Conservation (phyloP, 768 basidiomycete genomes). For the Leccinum subgranulosum region DNA sequence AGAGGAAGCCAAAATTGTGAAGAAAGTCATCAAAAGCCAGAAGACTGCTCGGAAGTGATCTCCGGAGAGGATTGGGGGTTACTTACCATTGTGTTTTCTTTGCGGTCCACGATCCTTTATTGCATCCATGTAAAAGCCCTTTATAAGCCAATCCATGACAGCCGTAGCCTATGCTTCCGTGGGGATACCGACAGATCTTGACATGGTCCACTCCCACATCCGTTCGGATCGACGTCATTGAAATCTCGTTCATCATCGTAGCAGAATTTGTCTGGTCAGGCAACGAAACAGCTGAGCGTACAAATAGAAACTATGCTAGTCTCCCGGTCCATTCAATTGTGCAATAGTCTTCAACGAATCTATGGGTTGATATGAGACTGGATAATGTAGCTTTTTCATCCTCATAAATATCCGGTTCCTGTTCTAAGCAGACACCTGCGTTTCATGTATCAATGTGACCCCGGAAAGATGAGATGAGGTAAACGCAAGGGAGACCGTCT, state of each 20-base stretch:
- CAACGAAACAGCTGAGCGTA: not conserved
- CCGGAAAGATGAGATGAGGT: not conserved
- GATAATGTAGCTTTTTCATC: slow-evolving; percentile 2
- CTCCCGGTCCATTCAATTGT: not conserved
- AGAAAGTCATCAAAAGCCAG: slow-evolving; percentile 94
- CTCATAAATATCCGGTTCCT: slow-evolving; percentile 24
- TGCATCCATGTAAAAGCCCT: slow-evolving; percentile 22
- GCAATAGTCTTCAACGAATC: not conserved
- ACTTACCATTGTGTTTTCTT: slow-evolving; percentile 8
- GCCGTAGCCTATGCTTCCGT: slow-evolving; percentile 1
- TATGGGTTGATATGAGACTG: slow-evolving; percentile 1
- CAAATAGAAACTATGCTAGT: not conserved
- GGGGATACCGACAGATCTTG: not conserved
- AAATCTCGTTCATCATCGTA: not conserved
- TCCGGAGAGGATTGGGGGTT: not conserved
- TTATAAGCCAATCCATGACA: slow-evolving; percentile 8
- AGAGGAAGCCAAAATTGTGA: slow-evolving; percentile 99
- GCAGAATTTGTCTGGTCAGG: too few species aligned
- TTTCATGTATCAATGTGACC: slow-evolving; percentile 9
- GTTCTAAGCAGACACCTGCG: slow-evolving; percentile 18
- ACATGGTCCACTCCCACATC: not conserved
- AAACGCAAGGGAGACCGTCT: slow-evolving; percentile 14
- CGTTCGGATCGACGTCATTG: not conserved
- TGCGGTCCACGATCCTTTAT: slow-evolving; percentile 11
- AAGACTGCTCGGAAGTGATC: slow-evolving; percentile 29